Evolutionary conservation across 2,329 filamentous ascomycete genomes (phyloP).

Genomic region (Gnomoniopsis smithogilvyi): DNA sequence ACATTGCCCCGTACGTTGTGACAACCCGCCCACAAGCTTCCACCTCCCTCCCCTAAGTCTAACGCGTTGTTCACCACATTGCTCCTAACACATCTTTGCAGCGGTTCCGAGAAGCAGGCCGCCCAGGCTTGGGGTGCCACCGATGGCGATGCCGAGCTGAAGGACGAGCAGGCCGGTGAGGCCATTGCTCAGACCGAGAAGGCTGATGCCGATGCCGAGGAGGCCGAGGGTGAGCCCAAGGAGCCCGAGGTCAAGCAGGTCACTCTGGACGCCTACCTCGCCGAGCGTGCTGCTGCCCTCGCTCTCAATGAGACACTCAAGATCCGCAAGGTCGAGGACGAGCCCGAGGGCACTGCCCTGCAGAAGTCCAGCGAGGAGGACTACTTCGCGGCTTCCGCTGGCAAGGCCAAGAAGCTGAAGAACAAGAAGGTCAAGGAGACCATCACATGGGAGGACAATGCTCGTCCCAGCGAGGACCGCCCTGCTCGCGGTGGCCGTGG

Average conservation of each 20-base stretch:
- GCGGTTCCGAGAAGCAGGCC: conserved; percentile 82
- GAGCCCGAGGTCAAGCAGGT: conserved; percentile 84
- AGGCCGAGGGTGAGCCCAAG: conserved; percentile 37
- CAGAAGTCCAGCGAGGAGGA: conserved; percentile 66
- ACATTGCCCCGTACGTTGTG: conserved; percentile 42
- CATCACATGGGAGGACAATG: conserved; percentile 10
- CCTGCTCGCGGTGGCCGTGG: conserved; percentile 48
- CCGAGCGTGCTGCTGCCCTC: conserved; percentile 71
- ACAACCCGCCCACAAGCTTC: not conserved
- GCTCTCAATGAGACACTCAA: conserved; percentile 63
- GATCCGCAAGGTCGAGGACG: conserved; percentile 90
- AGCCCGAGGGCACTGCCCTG: conserved; percentile 58
- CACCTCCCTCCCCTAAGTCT: not conserved
- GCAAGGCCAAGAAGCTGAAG: conserved; percentile 77
- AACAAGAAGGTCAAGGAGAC: conserved; percentile 87
- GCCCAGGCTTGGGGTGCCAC: conserved; percentile 85
- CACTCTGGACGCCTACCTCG: conserved; percentile 86
- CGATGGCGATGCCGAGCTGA: conserved; percentile 79
- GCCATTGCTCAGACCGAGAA: conserved; percentile 82
- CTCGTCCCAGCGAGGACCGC: conserved; percentile 50
- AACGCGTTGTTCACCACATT: too few relatives aligned
- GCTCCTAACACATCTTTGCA: too few relatives aligned
- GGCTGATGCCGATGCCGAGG: conserved; percentile 60
- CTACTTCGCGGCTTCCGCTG: conserved; percentile 70
- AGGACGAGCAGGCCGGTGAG: conserved; percentile 89